Evolutionary conservation across 108 stramenopile species (phyloP), one percentile per base, ranked within the genome.

Genomic region (Phaeodactylum tricornutum): DNA sequence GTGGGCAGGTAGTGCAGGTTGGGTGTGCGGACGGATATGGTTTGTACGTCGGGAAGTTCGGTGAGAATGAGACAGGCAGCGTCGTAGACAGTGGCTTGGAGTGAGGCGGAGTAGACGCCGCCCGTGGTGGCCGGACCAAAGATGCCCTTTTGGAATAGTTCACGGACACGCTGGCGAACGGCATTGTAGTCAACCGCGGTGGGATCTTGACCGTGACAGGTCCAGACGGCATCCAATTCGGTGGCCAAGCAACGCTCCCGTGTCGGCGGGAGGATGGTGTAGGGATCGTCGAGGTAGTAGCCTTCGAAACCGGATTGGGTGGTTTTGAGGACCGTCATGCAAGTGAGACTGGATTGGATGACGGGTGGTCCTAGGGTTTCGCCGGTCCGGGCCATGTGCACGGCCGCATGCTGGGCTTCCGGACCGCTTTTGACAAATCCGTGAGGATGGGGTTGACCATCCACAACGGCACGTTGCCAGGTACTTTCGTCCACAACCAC

Each of bases 71-170:
- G 38, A n/a, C 61, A 51, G 36, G 69, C 74, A 53, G 72, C 72
- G 38, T 72, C 47, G 30, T 66, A 71, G 16, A 69, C 30, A 8
- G 74, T 72, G 19, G 41, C 56, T 62, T 75, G 74, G 24, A 75
- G 67, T 11, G 67, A 69, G 0, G 48, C 43, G 21, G 66, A 32
- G 63, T 55, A 55, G 9, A 75, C 49, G n/a, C 74, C 74, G 4
- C 8, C 59, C 29, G 59, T 59, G 33, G 33, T 11, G 8, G 71
- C 33, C 0, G 71, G 71, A 2, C 74, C 74, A 21, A 56, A 64
- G 29, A 75, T 65, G 8, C 56, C 56, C 37, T 69, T 52, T 9
- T 34, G 33, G 11, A 34, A 14, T 9, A 34, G 33, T 14, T 34
- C 14, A 11, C 14, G 33, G 14, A 34, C 14, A 14, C 14, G 9